A percentile compares a stretch with the other conserved stretches of the same genome.
phyloP scores from a whole-genome alignment of 2,329 filamentous ascomycete species.

The Geosmithia morbida region DNA sequence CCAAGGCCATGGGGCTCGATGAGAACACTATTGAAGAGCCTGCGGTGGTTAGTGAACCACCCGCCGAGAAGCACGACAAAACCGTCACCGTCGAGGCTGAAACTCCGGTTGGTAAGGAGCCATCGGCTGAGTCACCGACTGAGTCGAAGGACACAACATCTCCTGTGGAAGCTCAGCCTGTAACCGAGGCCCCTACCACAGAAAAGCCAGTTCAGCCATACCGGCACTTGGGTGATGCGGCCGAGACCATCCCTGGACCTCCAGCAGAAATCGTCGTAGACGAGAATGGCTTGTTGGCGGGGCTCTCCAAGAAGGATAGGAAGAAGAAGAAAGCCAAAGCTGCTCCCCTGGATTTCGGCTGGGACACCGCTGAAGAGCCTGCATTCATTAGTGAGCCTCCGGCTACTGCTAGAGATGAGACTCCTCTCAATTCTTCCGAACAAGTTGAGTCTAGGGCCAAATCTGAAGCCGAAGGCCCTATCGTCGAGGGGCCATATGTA shows the following conservation, averaged over 20 bases:
- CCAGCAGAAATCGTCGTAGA: neutral
- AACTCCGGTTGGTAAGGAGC: neutral
- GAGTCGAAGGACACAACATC: neutral
- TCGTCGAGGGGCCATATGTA: neutral
- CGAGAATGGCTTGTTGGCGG: neutral
- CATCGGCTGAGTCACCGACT: neutral
- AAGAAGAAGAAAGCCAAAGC: constrained; percentile 2
- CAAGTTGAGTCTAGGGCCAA: neutral
- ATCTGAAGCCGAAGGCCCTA: neutral
- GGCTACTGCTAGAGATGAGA: too few species aligned
- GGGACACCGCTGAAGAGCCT: too few species aligned
- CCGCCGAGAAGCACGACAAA: neutral
- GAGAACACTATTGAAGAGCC: neutral
- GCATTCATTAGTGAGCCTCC: too few species aligned
- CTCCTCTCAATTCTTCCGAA: too few species aligned
- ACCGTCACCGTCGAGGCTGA: neutral
- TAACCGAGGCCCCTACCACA: neutral
- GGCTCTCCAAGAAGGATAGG: constrained; percentile 2
- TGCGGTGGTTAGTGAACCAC: neutral
- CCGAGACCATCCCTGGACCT: neutral
- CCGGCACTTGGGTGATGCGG: too few species aligned
- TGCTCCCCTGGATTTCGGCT: too few species aligned
- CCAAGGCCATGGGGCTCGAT: neutral
- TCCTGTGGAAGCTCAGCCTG: neutral
- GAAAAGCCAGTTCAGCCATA: neutral